Conservation (phyloP, 441 rosid genomes). For the Mallotus japonicus region DNA sequence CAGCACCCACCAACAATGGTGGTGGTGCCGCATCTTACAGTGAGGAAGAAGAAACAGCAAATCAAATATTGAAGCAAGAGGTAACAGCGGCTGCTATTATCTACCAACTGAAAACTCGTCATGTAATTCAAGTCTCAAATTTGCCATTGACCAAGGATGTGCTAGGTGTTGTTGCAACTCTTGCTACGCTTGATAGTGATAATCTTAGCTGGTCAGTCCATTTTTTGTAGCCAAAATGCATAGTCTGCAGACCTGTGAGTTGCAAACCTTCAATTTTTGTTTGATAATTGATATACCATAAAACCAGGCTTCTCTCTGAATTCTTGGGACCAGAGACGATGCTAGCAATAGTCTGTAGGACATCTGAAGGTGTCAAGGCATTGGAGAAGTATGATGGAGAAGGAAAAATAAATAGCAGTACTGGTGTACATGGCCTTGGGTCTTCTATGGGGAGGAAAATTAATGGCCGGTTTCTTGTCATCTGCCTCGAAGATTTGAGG, state of each 20-base stretch:
- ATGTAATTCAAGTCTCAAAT: constrained; percentile 37
- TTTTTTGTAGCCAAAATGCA: not conserved
- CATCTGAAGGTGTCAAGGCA: constrained; percentile 23
- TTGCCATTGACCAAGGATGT: constrained; percentile 41
- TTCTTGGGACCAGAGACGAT: constrained; percentile 30
- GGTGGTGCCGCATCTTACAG: constrained; percentile 22
- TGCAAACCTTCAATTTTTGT: not conserved
- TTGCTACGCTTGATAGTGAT: constrained; percentile 58
- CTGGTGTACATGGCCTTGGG: constrained; percentile 34
- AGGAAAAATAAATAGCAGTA: constrained; percentile 14
- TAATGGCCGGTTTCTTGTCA: constrained; percentile 28
- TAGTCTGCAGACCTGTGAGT: not conserved
- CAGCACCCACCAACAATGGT: constrained; percentile 16
- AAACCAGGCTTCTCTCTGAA: constrained; percentile 19
- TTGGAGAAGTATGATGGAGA: constrained; percentile 28
- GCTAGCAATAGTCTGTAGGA: constrained; percentile 34
- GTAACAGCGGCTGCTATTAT: constrained; percentile 49
- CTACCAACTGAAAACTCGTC: constrained; percentile 39
- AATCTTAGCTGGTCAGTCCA: constrained; percentile 58
- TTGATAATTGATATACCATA: not conserved
- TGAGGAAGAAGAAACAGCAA: constrained; percentile 42
- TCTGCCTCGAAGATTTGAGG: constrained; percentile 34
- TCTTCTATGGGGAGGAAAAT: constrained; percentile 28
- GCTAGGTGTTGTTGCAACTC: constrained; percentile 63
- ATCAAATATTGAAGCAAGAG: constrained; percentile 20